Base-by-base conservation (phyloP, 768 basidiomycete genomes). In the Coprinellus micaceus region DNA sequence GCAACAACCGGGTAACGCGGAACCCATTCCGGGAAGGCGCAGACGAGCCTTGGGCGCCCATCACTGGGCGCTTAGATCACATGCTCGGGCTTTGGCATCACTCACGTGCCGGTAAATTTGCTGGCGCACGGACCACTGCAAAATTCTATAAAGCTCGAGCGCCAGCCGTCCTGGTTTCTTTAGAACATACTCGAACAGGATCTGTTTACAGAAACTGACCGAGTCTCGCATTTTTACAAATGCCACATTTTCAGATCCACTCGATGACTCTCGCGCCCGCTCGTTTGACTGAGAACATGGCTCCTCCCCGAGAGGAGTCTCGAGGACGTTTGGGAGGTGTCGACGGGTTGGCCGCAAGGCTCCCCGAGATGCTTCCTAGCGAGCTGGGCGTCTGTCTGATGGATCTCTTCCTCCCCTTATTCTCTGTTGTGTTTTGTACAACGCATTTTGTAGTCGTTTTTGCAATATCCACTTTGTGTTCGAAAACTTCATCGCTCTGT, bases 151-250 rank as follows among this genome's bases (percentile, higher is more conserved):
- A 63, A 71, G 64, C 53, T 24, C 47, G 53, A 13, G 21, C 26
- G n/a, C 6, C 36, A 13, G 39, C 57, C 54, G 53, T 57, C 47
- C 33, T 13, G 63, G 63, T 65, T 68, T 74, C 82, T 65, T 74
- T 62, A 85, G 84, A 85, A 83, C 83, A 85, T 85, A 85, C 84
- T 85, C 84, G 82, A 82, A 80, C 82, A 85, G 83, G 83, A 85
- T 85, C 83, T 85, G 81, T 85, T 85, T 83, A 84, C 82, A 85
- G 84, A 81, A 82, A 82, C 83, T 84, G 81, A 84, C 84, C 82
- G 83, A 83, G 82, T 85, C 82, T 84, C 80, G 84, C 84, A 85
- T 84, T 82, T 84, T 83, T 83, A 84, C 76, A 78, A 82, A 83
- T 85, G 84, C 83, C 83, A 67, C 80, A 80, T 79, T 73, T 82